A percentile compares a stretch with the other conserved stretches of the same genome.
Evolutionary conservation across 305 asterid species (phyloP).

Genomic region (Stenogyne calaminthoides): DNA sequence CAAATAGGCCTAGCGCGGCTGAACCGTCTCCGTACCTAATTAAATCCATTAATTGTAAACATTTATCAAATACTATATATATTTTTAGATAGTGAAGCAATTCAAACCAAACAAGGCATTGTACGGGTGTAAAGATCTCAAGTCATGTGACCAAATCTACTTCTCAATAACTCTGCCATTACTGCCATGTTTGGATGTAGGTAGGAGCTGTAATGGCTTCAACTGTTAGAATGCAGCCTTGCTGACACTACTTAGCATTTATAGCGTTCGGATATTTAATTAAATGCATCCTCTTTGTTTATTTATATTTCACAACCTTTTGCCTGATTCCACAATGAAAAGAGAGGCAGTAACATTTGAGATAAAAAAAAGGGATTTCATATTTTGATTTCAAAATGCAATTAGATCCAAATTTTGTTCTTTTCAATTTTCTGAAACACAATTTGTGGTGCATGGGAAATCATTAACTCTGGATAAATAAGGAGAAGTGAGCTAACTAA

Average conservation of each 20-base stretch:
- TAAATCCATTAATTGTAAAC: background rate
- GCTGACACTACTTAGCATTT: slow-evolving; percentile 35
- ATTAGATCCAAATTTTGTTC: too few relatives aligned
- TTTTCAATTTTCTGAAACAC: too few relatives aligned
- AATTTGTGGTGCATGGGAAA: too few relatives aligned
- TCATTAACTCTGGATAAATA: background rate
- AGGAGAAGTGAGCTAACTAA: slow-evolving; percentile 3
- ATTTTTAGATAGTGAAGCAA: background rate
- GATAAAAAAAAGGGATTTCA: background rate
- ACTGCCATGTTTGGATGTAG: slow-evolving; percentile 42
- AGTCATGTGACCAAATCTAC: slow-evolving; percentile 23
- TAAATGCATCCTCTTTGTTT: slow-evolving; percentile 11
- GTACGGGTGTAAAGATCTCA: background rate
- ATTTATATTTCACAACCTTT: background rate
- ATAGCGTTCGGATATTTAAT: slow-evolving; percentile 31
- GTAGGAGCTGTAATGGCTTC: slow-evolving; percentile 49
- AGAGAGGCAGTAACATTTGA: background rate
- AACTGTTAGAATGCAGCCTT: slow-evolving; percentile 41
- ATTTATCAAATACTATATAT: background rate
- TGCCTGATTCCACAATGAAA: background rate
- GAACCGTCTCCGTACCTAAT: slow-evolving; percentile 63
- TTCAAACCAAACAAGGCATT: background rate
- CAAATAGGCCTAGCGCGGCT: slow-evolving; percentile 45
- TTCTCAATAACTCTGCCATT: slow-evolving; percentile 39
- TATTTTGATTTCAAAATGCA: background rate